phyloP scores from a whole-genome alignment of 192 early-diverging fungal species.

The Cetraspora pellucida region DNA sequence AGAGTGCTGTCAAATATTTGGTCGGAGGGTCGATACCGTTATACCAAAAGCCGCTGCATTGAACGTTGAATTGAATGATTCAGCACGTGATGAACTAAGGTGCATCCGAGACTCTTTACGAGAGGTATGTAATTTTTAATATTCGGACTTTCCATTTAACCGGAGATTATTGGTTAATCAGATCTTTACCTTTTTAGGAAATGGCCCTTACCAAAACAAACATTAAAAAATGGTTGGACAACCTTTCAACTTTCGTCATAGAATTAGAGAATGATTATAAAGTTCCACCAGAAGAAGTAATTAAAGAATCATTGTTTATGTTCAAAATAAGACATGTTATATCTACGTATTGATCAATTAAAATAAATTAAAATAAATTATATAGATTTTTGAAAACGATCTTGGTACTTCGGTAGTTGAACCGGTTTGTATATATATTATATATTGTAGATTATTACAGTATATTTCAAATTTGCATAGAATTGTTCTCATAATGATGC shows the following conservation, averaged over 20 bases:
- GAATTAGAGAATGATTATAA: constrained; percentile 16
- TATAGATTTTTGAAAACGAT: constrained; percentile 21
- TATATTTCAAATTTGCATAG: background rate
- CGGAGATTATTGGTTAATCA: too few species aligned
- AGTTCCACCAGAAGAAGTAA: constrained; percentile 25
- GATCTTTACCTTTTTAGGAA: constrained; percentile 13
- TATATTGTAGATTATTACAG: too few species aligned
- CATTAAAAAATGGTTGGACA: constrained; percentile 22
- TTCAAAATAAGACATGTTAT: too few species aligned
- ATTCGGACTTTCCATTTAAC: background rate
- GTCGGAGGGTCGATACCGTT: constrained; percentile 13
- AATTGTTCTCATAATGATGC: background rate
- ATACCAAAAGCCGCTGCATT: constrained; percentile 9
- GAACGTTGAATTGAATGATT: background rate
- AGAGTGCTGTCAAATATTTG: constrained; percentile 25
- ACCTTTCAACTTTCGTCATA: background rate
- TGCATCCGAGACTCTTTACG: constrained; percentile 18
- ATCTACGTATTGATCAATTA: too few species aligned
- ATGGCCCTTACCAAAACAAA: background rate
- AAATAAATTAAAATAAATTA: too few species aligned
- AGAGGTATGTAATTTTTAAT: constrained; percentile 5
- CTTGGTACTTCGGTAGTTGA: constrained; percentile 21
- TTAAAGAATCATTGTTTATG: background rate
- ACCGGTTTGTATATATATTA: constrained; percentile 29
- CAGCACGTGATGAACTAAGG: constrained; percentile 8